Conservation (phyloP, 768 basidiomycete species). For the Collybia nuda region DNA sequence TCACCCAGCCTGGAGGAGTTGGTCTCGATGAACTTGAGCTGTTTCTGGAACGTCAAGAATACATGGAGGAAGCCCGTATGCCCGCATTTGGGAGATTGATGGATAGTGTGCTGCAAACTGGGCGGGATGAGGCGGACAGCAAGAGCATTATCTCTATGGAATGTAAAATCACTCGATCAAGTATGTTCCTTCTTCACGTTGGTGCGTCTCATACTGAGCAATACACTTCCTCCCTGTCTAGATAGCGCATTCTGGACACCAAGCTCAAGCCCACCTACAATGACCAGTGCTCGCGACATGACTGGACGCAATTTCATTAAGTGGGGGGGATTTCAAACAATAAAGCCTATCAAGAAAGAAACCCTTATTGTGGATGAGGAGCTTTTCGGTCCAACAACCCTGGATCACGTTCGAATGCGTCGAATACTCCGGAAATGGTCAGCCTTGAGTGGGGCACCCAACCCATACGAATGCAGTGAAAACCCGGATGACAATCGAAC, state of each 20-base stretch:
- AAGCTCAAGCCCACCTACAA: not conserved
- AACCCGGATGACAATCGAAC: not conserved
- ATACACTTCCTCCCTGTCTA: no score
- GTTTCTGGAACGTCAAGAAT: conserved; percentile 15
- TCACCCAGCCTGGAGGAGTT: conserved; percentile 27
- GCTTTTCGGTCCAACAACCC: conserved; percentile 16
- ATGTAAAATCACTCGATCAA: conserved; percentile 15
- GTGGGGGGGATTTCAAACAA: conserved; percentile 37
- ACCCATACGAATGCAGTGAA: conserved; percentile 23
- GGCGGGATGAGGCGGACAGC: conserved; percentile 4
- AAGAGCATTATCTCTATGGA: conserved; percentile 13
- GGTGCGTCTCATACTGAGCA: no score
- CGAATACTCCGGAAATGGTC: conserved; percentile 23
- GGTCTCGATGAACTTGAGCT: conserved; percentile 34
- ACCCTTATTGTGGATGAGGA: conserved; percentile 19
- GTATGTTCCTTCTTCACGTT: conserved; percentile 10
- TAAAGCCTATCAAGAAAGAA: conserved; percentile 26
- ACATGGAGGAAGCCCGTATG: not conserved
- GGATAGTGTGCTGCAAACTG: conserved; percentile 1
- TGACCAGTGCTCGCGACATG: not conserved
- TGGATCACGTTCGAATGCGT: conserved; percentile 30
- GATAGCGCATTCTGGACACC: no score
- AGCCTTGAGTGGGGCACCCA: conserved; percentile 13
- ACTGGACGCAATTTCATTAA: conserved; percentile 20
- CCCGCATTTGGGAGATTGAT: conserved; percentile 5